A percentile compares a stretch with the other conserved stretches of the same genome.
Evolutionary conservation across 805 yeast genomes (phyloP).

Genomic region (Blastobotrys terrestris): DNA sequence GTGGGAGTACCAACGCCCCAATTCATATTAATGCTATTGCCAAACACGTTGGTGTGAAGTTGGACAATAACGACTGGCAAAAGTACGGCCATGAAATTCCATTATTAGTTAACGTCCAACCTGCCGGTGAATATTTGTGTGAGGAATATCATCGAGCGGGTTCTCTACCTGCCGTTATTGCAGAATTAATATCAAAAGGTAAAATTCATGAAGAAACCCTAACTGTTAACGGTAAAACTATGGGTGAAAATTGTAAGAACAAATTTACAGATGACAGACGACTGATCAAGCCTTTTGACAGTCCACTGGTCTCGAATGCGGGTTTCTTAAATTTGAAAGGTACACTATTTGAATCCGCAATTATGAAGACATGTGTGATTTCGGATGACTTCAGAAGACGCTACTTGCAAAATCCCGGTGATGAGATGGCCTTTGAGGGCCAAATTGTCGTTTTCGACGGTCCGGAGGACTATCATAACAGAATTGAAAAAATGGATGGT

Average conservation of each 20-base stretch:
- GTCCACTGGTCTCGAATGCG: slow-evolving; percentile 19
- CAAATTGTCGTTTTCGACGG: slow-evolving; percentile 26
- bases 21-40: slow-evolving; percentile 86
- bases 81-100: slow-evolving; percentile 80
- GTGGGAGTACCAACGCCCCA: slow-evolving; percentile 93
- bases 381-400: slow-evolving; percentile 20
- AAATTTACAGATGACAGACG: slow-evolving; percentile 13
- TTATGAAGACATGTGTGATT: slow-evolving; percentile 27
- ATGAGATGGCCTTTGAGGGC: slow-evolving; percentile 26
- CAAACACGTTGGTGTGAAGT: slow-evolving; percentile 66
- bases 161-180: slow-evolving; percentile 21
- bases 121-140: slow-evolving; percentile 79
- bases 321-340: slow-evolving; percentile 27
- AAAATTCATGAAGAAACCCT: slow-evolving; percentile 18
- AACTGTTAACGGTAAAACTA: slow-evolving; percentile 20
- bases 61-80: slow-evolving; percentile 88
- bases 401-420: slow-evolving; percentile 22
- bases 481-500: slow-evolving; percentile 17
- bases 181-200: slow-evolving; percentile 17
- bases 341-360: slow-evolving; percentile 24
- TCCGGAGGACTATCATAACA: slow-evolving; percentile 24
- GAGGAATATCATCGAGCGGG: slow-evolving; percentile 25
- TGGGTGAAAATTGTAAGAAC: slow-evolving; percentile 17
- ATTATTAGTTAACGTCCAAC: slow-evolving; percentile 83
- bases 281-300: slow-evolving; percentile 19